A percentile compares a stretch with the other conserved stretches of the same genome.
phyloP scores from a whole-genome alignment of 2,329 filamentous ascomycete genomes.

The Sarocladiaceae sp. region DNA sequence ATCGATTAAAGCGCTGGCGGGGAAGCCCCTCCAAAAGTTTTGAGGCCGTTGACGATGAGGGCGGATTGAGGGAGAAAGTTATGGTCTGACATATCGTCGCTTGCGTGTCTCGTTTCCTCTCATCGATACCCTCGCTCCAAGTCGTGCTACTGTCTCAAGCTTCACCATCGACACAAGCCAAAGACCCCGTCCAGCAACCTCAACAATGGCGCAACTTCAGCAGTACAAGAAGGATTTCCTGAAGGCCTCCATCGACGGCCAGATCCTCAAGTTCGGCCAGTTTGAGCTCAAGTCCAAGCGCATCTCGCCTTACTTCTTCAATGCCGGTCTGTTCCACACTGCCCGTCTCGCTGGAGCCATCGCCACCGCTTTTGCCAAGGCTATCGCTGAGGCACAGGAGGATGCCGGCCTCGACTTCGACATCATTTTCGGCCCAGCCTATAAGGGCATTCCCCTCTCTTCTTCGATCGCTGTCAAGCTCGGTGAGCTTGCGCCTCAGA shows the following conservation, averaged over 20 bases:
- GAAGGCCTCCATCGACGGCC: slow-evolving; percentile 58
- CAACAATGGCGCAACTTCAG: slow-evolving; percentile 41
- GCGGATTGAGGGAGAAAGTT: no score
- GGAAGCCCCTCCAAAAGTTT: slow-evolving; percentile 9
- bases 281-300: slow-evolving; percentile 92
- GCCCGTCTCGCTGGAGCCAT: slow-evolving; percentile 72
- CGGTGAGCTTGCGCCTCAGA: slow-evolving; percentile 57
- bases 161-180: background rate
- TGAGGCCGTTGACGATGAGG: background rate
- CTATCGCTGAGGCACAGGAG: slow-evolving; percentile 45
- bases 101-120: no score
- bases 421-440: slow-evolving; percentile 87
- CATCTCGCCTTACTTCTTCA: slow-evolving; percentile 95
- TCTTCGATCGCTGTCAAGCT: slow-evolving; percentile 72
- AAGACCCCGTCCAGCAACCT: slow-evolving; percentile 11
- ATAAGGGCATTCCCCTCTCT: slow-evolving; percentile 94
- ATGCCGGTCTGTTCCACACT: slow-evolving; percentile 84
- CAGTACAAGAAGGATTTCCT: slow-evolving; percentile 70
- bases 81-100: no score
- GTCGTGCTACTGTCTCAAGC: background rate
- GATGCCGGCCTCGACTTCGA: slow-evolving; percentile 57
- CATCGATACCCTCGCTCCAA: no score
- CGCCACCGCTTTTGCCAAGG: slow-evolving; percentile 70
- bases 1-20: slow-evolving; percentile 6
- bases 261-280: slow-evolving; percentile 72